Conservation (phyloP, 192 early-diverging fungal species). For the Pilaira anomala region DNA sequence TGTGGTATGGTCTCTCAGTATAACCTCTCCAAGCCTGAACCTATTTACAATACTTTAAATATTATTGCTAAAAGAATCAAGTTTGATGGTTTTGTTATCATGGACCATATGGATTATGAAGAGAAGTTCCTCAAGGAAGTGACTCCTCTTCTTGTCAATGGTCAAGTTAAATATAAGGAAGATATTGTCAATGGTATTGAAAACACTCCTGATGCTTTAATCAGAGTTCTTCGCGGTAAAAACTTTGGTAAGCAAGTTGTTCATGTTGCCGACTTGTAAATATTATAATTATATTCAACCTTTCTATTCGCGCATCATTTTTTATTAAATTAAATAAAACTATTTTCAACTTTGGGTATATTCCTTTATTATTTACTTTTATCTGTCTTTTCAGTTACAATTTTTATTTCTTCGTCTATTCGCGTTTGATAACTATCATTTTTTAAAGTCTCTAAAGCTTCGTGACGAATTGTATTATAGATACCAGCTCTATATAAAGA, state of each 20-base stretch:
- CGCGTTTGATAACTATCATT: constrained; percentile 16
- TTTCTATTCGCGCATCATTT: too few relatives aligned
- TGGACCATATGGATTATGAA: constrained; percentile 44
- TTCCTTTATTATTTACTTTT: not conserved
- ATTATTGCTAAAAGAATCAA: constrained; percentile 56
- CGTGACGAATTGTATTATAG: constrained; percentile 11
- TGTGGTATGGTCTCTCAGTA: constrained; percentile 78
- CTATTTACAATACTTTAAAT: constrained; percentile 53
- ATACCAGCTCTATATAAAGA: constrained; percentile 10
- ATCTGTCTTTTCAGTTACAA: constrained; percentile 1
- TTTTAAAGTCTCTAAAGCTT: constrained; percentile 10
- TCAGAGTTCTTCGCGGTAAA: constrained; percentile 57
- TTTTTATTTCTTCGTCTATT: constrained; percentile 10
- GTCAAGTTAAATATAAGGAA: constrained; percentile 58
- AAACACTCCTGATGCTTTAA: constrained; percentile 54
- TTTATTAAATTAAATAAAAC: too few relatives aligned
- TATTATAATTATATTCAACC: too few relatives aligned
- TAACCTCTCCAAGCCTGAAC: constrained; percentile 45
- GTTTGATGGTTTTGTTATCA: constrained; percentile 65
- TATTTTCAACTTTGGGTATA: too few relatives aligned
- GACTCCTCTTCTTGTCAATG: constrained; percentile 47
- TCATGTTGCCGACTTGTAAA: constrained; percentile 48
- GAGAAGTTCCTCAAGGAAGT: constrained; percentile 57
- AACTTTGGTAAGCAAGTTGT: constrained; percentile 66
- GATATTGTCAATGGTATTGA: constrained; percentile 63